Evolutionary conservation across 2,329 filamentous ascomycete species (phyloP).

Genomic region (Colletotrichum sojae): DNA sequence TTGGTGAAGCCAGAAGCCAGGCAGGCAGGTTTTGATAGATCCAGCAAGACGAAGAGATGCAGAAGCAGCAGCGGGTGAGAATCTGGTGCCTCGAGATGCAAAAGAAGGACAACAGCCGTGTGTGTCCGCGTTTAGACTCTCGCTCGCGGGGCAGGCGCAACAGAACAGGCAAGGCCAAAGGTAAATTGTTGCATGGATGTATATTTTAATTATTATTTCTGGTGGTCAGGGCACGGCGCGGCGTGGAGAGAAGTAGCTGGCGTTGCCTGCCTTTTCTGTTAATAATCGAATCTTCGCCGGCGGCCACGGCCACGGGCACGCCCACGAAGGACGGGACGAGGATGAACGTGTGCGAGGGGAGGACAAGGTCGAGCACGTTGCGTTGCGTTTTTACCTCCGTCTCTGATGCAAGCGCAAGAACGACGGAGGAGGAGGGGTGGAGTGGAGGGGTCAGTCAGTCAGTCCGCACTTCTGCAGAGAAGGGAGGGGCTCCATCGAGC

Average conservation of each 20-base stretch:
- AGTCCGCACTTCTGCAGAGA: not conserved
- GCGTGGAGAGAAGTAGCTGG: constrained; percentile 5
- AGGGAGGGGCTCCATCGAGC: constrained; percentile 28
- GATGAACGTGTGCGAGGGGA: not conserved
- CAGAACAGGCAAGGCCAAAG: constrained; percentile 23
- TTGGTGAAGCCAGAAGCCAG: not conserved
- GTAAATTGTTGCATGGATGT: constrained; percentile 26
- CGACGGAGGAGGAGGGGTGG: not conserved
- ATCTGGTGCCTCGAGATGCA: constrained; percentile 7
- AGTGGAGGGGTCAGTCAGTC: not conserved
- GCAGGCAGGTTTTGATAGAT: not conserved
- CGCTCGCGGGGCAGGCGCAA: constrained; percentile 16
- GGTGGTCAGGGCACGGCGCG: constrained; percentile 35
- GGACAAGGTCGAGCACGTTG: constrained; percentile 19
- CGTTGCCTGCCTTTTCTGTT: constrained; percentile 35
- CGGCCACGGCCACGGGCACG: constrained; percentile 31
- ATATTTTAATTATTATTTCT: constrained; percentile 26
- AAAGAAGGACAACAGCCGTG: not conserved
- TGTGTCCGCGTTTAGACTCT: not conserved
- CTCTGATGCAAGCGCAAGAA: constrained; percentile 38
- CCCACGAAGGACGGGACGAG: constrained; percentile 4
- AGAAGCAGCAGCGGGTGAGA: constrained; percentile 4
- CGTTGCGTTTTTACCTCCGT: constrained; percentile 35
- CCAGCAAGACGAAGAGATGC: not conserved
- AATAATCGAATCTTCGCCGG: constrained; percentile 40